Evolutionary conservation across 768 basidiomycete genomes (phyloP).

Genomic region (Mycena belliarum): DNA sequence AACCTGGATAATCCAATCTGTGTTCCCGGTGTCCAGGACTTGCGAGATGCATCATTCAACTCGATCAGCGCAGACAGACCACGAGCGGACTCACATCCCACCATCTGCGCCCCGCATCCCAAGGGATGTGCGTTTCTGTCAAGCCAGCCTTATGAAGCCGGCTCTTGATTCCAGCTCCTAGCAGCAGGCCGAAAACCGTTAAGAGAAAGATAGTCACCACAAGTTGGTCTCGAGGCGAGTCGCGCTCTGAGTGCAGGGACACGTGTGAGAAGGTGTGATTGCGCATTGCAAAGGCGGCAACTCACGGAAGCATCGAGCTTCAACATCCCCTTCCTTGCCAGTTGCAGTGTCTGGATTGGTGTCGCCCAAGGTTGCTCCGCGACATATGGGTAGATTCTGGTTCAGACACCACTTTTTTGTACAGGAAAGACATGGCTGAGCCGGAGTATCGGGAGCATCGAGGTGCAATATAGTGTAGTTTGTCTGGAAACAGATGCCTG

Average conservation of each 20-base stretch:
- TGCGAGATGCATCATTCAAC: not conserved
- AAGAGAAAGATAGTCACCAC: constrained; percentile 90
- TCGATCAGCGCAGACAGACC: no score
- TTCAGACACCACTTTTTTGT: constrained; percentile 96
- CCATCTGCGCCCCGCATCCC: constrained; percentile 70
- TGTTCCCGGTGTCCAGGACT: constrained; percentile 60
- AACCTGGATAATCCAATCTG: constrained; percentile 47
- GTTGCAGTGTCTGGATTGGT: constrained; percentile 91
- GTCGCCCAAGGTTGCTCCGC: constrained; percentile 79
- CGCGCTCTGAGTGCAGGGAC: constrained; percentile 63
- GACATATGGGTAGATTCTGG: constrained; percentile 84
- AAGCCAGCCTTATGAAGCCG: constrained; percentile 81
- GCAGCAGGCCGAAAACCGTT: constrained; percentile 81
- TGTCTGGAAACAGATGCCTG: constrained; percentile 89
- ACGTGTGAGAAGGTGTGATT: not conserved
- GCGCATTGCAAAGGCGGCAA: not conserved
- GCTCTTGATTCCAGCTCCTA: constrained; percentile 82
- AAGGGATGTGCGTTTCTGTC: constrained; percentile 55
- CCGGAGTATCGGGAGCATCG: constrained; percentile 77
- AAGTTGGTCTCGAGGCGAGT: constrained; percentile 93
- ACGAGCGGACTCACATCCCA: constrained; percentile 68
- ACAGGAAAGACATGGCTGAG: constrained; percentile 90
- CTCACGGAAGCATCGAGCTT: constrained; percentile 95
- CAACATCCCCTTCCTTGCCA: constrained; percentile 93
- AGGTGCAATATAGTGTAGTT: constrained; percentile 87